Evolutionary conservation across 768 basidiomycete genomes (phyloP).

Genomic region (Suillus spraguei): DNA sequence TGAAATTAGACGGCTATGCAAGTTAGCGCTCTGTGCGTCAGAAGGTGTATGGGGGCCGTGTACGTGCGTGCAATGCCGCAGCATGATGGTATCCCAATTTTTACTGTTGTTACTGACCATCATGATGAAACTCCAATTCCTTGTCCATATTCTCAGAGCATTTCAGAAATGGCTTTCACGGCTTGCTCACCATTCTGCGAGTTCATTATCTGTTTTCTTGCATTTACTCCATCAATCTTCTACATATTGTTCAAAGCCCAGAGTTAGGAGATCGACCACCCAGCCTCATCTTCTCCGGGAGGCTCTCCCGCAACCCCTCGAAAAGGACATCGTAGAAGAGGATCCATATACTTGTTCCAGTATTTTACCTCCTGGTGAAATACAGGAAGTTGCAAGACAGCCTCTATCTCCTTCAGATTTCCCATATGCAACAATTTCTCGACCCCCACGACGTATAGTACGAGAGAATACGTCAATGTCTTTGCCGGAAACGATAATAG

Average conservation of each 20-base stretch:
- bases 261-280: neutral
- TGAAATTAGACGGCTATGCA: neutral
- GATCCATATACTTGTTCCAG: neutral
- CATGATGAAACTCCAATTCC: neutral
- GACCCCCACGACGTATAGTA: neutral
- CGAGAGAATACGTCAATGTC: neutral
- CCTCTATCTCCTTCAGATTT: conserved; percentile 5
- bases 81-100: neutral
- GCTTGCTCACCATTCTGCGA: neutral
- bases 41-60: neutral
- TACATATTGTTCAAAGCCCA: neutral
- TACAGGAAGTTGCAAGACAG: neutral
- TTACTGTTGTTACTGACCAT: neutral
- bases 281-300: neutral
- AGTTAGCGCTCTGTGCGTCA: neutral
- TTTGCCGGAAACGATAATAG: neutral
- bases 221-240: neutral
- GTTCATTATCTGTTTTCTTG: neutral
- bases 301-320: neutral
- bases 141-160: neutral
- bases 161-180: neutral
- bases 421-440: neutral
- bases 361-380: neutral
- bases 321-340: neutral
- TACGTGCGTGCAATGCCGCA: neutral